Conservation (phyloP, 1,139 yeast genomes). For the Meyerozyma sp. region DNA sequence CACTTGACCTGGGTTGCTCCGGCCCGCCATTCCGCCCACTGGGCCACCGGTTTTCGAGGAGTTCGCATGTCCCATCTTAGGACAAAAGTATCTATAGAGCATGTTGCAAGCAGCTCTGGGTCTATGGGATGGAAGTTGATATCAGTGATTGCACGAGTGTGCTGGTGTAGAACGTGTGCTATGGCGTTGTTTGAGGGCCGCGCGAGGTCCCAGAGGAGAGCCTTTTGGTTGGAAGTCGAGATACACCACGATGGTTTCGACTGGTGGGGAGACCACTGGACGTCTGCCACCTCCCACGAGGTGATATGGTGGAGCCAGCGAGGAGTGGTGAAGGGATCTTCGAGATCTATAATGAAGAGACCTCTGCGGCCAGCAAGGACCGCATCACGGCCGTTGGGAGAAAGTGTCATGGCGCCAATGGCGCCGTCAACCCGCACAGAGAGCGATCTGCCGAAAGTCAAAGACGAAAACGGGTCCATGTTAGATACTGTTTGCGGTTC, state of each 20-base stretch:
- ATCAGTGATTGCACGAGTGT: conserved; percentile 90
- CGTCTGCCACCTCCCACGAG: conserved; percentile 98
- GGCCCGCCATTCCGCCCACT: conserved; percentile 91
- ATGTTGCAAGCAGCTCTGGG: conserved; percentile 89
- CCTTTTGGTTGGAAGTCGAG: conserved; percentile 92
- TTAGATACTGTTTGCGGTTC: background rate
- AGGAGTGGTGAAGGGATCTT: conserved; percentile 93
- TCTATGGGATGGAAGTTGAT: conserved; percentile 85
- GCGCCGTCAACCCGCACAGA: conserved; percentile 88
- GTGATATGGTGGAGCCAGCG: conserved; percentile 89
- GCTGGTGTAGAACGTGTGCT: conserved; percentile 82
- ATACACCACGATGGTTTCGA: conserved; percentile 86
- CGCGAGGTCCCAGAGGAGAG: conserved; percentile 86
- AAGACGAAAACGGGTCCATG: conserved; percentile 23
- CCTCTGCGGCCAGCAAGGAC: conserved; percentile 90
- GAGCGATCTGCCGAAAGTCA: conserved; percentile 73
- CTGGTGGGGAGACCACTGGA: conserved; percentile 93
- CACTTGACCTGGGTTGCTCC: conserved; percentile 95
- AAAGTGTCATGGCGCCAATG: conserved; percentile 86
- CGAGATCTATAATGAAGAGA: conserved; percentile 81
- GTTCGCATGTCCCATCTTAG: conserved; percentile 88
- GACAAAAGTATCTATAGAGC: conserved; percentile 85
- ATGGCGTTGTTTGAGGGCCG: conserved; percentile 75
- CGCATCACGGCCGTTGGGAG: conserved; percentile 91
- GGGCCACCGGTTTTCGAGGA: conserved; percentile 63